Evolutionary conservation across 2,329 filamentous ascomycete species (phyloP).

Genomic region (Diaporthe eres): DNA sequence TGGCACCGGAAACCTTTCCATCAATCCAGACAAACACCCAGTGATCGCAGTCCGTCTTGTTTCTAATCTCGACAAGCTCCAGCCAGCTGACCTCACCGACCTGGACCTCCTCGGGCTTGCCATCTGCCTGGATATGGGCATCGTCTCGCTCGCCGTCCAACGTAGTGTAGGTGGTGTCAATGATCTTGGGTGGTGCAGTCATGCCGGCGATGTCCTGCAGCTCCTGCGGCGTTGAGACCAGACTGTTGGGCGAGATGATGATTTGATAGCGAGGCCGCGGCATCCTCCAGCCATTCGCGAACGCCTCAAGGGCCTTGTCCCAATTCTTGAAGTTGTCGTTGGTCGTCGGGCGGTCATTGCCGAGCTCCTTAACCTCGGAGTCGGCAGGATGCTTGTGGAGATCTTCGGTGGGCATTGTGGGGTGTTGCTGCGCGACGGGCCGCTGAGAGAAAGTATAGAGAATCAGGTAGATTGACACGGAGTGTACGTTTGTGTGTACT

Average conservation of each 20-base stretch:
- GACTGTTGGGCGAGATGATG: neutral
- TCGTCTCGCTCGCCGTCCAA: neutral
- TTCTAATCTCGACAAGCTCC: neutral
- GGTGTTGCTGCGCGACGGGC: neutral
- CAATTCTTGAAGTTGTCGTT: neutral
- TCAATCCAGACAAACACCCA: neutral
- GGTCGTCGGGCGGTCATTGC: neutral
- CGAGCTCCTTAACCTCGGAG: neutral
- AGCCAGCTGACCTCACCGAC: neutral
- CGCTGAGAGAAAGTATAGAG: neutral
- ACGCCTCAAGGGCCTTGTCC: neutral
- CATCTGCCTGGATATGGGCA: neutral
- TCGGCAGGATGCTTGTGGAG: neutral
- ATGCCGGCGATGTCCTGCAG: neutral
- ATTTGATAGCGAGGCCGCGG: neutral
- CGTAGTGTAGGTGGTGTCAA: neutral
- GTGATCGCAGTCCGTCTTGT: neutral
- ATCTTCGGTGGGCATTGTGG: neutral
- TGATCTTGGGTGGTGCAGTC: rapidly evolving
- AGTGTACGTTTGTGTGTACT: neutral
- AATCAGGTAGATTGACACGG: neutral
- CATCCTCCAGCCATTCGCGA: neutral
- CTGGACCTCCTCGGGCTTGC: neutral
- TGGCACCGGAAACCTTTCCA: neutral
- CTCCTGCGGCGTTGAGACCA: neutral